Conservation (phyloP, 306 rosid species). For the Biancaea sappan region DNA sequence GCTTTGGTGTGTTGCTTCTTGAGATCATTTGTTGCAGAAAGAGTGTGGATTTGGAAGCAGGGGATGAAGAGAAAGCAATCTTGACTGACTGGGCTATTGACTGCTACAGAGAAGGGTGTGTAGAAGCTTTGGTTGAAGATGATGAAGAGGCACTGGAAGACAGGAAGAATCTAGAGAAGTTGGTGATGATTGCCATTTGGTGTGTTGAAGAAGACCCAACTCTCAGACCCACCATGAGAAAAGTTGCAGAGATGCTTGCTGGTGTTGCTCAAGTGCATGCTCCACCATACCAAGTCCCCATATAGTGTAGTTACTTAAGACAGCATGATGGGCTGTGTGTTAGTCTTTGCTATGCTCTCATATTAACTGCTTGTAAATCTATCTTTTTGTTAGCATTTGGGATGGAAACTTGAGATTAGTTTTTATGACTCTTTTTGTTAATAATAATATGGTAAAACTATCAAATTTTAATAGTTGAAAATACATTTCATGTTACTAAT, state of each 20-base stretch:
- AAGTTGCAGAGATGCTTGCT: slow-evolving; percentile 38
- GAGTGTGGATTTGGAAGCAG: slow-evolving; percentile 30
- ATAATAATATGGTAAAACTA: no score
- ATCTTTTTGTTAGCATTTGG: no score
- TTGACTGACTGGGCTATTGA: slow-evolving; percentile 46
- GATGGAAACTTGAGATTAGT: no score
- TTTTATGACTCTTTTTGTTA: no score
- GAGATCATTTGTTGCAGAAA: slow-evolving; percentile 41
- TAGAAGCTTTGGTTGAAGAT: slow-evolving; percentile 31
- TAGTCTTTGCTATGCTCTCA: no score
- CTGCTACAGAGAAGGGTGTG: slow-evolving; percentile 20
- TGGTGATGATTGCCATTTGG: slow-evolving; percentile 38
- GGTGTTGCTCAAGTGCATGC: slow-evolving; percentile 35
- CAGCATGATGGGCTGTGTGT: no score
- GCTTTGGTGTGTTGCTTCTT: slow-evolving; percentile 38
- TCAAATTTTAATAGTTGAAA: no score
- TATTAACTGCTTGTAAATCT: no score
- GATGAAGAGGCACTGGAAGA: slow-evolving; percentile 44
- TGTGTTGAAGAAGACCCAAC: slow-evolving; percentile 44
- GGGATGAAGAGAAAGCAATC: slow-evolving; percentile 33
- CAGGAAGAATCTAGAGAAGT: slow-evolving; percentile 30
- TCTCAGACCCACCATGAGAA: slow-evolving; percentile 39
- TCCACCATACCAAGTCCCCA: slow-evolving; percentile 33
- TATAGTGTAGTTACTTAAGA: no score
- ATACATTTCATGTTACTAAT: no score